Evolutionary conservation across 805 yeast genomes (phyloP), one percentile per base, ranked within the genome.

Genomic region (Blastobotrys mokoenaii): DNA sequence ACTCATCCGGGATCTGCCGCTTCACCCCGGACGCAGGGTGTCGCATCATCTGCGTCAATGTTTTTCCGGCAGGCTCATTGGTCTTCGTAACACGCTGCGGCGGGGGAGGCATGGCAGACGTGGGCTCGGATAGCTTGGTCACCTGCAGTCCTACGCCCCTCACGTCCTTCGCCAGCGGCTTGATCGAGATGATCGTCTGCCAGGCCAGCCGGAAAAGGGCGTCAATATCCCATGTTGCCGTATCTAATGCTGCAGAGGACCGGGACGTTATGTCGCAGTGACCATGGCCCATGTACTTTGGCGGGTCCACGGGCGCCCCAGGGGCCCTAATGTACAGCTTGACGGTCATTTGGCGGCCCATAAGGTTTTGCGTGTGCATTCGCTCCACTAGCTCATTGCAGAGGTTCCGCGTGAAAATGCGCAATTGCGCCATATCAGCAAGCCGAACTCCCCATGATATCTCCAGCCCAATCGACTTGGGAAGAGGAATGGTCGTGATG

Each of bases 361-460:
- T 57, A 56, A 73, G 66, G 2, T 69, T 63, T 22, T 77, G 54
- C 14, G 66, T 69, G 1, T 62, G 49, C 45, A 88, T 57, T 44
- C 95, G 69, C 0, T 62, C 50, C 41, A 72, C 65, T 41, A 93
- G 57, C 55, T 87, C 96, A 27, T 64, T 62, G 0, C 82, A 68
- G 40, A 88, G 63, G 15, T 74, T 64, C 31, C 69, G 64, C 8
- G 86, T 57, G 56, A 90, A 93, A 3, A 45, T 52, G 50, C 82
- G 89, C 18, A 82, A 76, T 57, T 90, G 86, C 0, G 63, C 60
- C 27, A 73, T 67, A 0, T 66, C 67, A 29, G 77, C 74, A 51
- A 89, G 83, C 40, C 97, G 60, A 0, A 90, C 84, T 0, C 96
- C 97, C 82, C 87, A 90, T 50, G 87, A 85, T 22, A 90, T 82